Evolutionary conservation across 495 filamentous ascomycete species (phyloP), one percentile per base, ranked within the genome.

Genomic region (Neurospora sp.): DNA sequence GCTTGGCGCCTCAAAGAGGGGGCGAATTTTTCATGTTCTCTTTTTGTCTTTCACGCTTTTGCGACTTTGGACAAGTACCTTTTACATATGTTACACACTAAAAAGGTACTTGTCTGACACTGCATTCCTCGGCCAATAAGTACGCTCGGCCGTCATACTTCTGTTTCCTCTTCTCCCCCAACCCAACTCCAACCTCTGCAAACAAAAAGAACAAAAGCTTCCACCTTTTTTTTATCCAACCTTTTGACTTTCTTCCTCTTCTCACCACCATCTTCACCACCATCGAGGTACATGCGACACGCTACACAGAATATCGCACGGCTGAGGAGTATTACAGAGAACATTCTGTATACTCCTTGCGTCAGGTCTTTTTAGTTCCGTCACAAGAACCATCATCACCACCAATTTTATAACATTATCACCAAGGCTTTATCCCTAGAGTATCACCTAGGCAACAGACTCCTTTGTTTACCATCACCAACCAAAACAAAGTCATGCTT

Each of bases 311-410:
- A 62, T 78, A 71, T 84, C 84, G 84, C 83, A 88, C 86, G 87
- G 86, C 87, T 88, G 86, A 88, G 87, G 87, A 86, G 87, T 88
- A 87, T 87, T 79, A 84, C 86, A 87, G 86, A 80, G 77, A 74
- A 77, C 44, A 74, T 79, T 87, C 86, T 87, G 86, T 85, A 85
- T 87, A 87, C 87, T 88, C 87, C 86, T 88, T 88, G 87, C 87
- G 87, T 88, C 87, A 86, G 86, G 85, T 85, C 79, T 79, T 79
- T 73, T 79, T 78, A 42, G 74, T 72, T 71, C 79, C 71, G 74
- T 76, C 72, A 74, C 72, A 66, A 49, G 41, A 49, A 72, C 72
- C 70, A 71, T 73, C 74, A 70, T 72, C 72, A 69, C 27, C 38
- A 54, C 20, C 60, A 20, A 9, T 31, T 2, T 2, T 31, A 31